Evolutionary conservation across 75 land plant species (phyloP).

Genomic region (Sequoiadendron giganteum): DNA sequence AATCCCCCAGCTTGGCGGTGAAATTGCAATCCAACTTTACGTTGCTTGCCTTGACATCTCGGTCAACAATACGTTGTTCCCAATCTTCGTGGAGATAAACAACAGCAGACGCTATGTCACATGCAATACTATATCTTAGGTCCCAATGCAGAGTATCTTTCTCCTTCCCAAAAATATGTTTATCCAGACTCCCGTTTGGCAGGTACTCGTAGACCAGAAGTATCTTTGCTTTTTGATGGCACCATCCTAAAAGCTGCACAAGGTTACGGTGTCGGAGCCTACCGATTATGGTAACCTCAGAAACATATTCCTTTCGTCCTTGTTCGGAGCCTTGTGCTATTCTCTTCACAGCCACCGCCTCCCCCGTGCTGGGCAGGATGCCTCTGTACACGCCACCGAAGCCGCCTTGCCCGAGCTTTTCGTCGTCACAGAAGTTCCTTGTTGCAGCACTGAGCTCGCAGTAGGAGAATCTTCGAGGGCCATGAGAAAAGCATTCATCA

Average conservation of each 20-base stretch:
- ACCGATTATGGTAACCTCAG: slow-evolving; percentile 37
- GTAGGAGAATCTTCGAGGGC: too few species aligned
- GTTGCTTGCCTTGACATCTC: too few species aligned
- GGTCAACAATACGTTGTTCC: too few species aligned
- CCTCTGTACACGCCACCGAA: not conserved
- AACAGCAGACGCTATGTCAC: slow-evolving; percentile 38
- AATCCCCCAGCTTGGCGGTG: too few species aligned
- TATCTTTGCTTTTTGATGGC: too few species aligned
- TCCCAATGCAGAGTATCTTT: not conserved
- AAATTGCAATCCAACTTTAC: too few species aligned
- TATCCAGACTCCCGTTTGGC: too few species aligned
- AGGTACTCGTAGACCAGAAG: too few species aligned
- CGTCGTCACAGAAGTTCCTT: not conserved
- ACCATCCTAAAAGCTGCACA: too few species aligned
- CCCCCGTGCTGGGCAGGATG: not conserved
- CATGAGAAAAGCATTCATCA: too few species aligned
- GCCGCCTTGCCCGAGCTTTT: too few species aligned
- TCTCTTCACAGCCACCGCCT: slow-evolving; percentile 17
- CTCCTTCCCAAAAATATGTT: not conserved
- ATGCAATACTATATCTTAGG: slow-evolving; percentile 29
- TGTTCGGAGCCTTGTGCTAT: slow-evolving; percentile 11
- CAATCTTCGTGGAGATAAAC: not conserved
- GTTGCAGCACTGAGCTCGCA: too few species aligned
- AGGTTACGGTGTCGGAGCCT: not conserved
- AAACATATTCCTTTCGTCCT: slow-evolving; percentile 35